phyloP scores from a whole-genome alignment of 495 filamentous ascomycete genomes.

The Oidiodendron maius region DNA sequence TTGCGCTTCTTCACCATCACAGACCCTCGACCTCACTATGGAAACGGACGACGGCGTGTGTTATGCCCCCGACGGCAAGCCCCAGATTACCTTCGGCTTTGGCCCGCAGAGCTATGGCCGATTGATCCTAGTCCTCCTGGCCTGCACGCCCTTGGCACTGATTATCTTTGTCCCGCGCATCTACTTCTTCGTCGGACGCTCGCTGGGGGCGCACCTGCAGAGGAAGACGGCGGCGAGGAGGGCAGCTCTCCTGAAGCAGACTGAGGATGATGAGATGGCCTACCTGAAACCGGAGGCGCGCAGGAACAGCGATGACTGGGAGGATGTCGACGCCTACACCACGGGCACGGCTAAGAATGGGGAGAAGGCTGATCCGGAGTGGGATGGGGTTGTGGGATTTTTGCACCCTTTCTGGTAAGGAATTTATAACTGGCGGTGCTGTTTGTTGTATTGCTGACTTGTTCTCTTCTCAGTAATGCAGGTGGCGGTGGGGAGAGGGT shows the following conservation, averaged over 20 bases:
- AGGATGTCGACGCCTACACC: conserved; percentile 59
- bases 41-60: conserved; percentile 21
- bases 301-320: conserved; percentile 65
- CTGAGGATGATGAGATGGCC: conserved; percentile 43
- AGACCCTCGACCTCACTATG: no score
- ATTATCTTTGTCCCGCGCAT: conserved; percentile 16
- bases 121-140: conserved; percentile 7
- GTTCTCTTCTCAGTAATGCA: conserved; percentile 74
- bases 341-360: conserved; percentile 47
- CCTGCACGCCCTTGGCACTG: conserved; percentile 3
- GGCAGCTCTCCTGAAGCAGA: conserved; percentile 50
- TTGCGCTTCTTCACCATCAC: no score
- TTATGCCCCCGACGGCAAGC: conserved; percentile 14
- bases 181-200: conserved; percentile 12
- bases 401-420: conserved; percentile 92
- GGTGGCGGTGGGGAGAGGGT: conserved; percentile 95
- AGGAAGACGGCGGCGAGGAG: conserved; percentile 60
- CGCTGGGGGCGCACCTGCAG: conserved; percentile 40
- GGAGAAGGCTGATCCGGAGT: conserved; percentile 49
- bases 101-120: not conserved
- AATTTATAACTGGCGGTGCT: not conserved
- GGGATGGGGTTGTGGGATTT: conserved; percentile 85
- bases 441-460: conserved; percentile 1
- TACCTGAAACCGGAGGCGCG: conserved; percentile 32
- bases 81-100: conserved; percentile 14